Evolutionary conservation across 495 filamentous ascomycete genomes (phyloP).

Genomic region (Penicillium maclennaniae): DNA sequence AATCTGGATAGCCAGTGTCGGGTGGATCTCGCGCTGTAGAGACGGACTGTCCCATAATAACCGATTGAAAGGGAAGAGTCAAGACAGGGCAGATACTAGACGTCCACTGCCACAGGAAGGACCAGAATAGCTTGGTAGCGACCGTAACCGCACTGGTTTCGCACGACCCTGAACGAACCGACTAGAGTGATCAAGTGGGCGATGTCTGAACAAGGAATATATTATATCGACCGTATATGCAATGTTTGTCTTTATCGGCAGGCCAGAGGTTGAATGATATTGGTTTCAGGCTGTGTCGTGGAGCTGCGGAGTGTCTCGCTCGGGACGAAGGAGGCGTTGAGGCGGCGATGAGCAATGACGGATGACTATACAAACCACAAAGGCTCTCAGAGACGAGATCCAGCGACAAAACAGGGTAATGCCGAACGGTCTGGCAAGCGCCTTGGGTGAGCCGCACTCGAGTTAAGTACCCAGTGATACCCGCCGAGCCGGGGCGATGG

Average conservation of each 20-base stretch:
- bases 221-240: neutral
- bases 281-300: neutral
- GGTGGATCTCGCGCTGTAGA: constrained; percentile 41
- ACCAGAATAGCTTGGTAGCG: constrained; percentile 5
- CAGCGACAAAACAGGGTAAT: constrained; percentile 1
- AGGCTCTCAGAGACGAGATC: constrained; percentile 9
- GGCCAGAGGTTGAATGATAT: neutral
- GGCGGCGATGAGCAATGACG: neutral
- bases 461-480: constrained; percentile 14
- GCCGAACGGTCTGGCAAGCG: constrained; percentile 18
- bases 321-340: constrained; percentile 12
- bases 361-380: neutral
- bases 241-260: neutral
- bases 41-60: constrained; percentile 50
- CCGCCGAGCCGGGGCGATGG: constrained; percentile 15
- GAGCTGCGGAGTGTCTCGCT: constrained; percentile 1
- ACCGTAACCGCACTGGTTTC: constrained; percentile 3
- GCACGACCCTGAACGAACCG: neutral
- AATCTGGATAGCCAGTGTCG: constrained; percentile 24
- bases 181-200: neutral
- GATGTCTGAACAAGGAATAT: neutral
- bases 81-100: constrained; percentile 21
- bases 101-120: constrained; percentile 35
- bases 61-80: constrained; percentile 13
- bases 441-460: constrained; percentile 16